Evolutionary conservation across 257 asterid genomes (phyloP).

Genomic region (Forsythia viridissima): DNA sequence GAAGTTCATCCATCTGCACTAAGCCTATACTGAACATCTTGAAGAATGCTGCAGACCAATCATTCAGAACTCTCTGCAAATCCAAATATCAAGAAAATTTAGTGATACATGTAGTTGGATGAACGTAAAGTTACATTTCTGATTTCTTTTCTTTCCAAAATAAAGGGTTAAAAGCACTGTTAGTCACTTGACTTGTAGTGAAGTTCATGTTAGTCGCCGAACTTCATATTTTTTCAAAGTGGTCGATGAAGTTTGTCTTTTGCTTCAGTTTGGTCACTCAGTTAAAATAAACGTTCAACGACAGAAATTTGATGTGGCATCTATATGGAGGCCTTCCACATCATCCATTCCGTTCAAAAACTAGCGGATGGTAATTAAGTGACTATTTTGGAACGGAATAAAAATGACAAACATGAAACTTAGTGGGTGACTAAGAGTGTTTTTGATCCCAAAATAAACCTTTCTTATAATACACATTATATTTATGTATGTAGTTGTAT

Average conservation of each 20-base stretch:
- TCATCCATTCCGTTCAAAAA: too few species aligned
- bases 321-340: too few species aligned
- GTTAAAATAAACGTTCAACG: not conserved
- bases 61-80: constrained; percentile 79
- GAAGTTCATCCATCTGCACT: constrained; percentile 64
- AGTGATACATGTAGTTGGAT: constrained; percentile 5
- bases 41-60: constrained; percentile 92
- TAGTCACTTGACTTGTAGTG: too few species aligned
- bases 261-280: not conserved
- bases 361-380: not conserved
- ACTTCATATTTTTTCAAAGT: not conserved
- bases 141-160: not conserved
- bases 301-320: too few species aligned
- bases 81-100: constrained; percentile 20
- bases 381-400: not conserved
- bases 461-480: not conserved
- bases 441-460: not conserved
- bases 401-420: not conserved
- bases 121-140: not conserved
- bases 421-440: not conserved
- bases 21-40: constrained; percentile 76
- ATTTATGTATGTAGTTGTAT: not conserved
- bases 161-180: not conserved
- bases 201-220: too few species aligned
- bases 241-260: not conserved